phyloP scores from a whole-genome alignment of 805 yeast genomes.

The Tetrapisispora phaffii region DNA sequence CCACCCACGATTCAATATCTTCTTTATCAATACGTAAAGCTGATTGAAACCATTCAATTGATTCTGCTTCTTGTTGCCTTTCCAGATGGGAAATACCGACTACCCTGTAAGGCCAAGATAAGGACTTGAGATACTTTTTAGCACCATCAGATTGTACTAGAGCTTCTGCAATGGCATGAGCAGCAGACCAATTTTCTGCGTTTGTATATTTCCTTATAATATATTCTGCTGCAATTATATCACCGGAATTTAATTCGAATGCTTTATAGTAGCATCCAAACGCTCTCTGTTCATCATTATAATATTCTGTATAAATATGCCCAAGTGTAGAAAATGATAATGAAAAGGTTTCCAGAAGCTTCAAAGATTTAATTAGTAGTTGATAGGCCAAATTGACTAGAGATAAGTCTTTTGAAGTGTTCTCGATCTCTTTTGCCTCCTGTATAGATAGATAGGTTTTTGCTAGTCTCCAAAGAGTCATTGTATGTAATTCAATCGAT shows the following conservation, averaged over 20 bases:
- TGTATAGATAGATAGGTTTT: constrained; percentile 40
- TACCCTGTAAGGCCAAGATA: constrained; percentile 83
- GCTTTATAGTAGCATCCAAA: constrained; percentile 83
- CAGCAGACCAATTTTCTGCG: constrained; percentile 72
- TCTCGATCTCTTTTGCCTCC: constrained; percentile 11
- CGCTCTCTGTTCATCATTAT: constrained; percentile 55
- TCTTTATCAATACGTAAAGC: constrained; percentile 58
- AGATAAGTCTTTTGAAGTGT: constrained; percentile 7
- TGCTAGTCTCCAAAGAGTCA: constrained; percentile 64
- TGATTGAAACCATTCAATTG: constrained; percentile 82
- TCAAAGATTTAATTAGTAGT: constrained; percentile 50
- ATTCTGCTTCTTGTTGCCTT: constrained; percentile 58
- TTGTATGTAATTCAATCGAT: constrained; percentile 48
- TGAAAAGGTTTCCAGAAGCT: constrained; percentile 55
- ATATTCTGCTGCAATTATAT: constrained; percentile 61
- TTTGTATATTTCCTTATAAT: constrained; percentile 62
- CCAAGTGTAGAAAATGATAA: constrained; percentile 81
- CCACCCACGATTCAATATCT: constrained; percentile 82
- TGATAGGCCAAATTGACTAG: constrained; percentile 43
- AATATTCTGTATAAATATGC: constrained; percentile 49
- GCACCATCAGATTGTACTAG: constrained; percentile 57
- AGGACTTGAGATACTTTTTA: constrained; percentile 36
- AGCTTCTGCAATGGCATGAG: constrained; percentile 60
- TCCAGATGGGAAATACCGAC: constrained; percentile 73
- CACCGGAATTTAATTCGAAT: constrained; percentile 73